Evolutionary conservation across 2,329 filamentous ascomycete genomes (phyloP).

Genomic region (Lachnellula suecica): DNA sequence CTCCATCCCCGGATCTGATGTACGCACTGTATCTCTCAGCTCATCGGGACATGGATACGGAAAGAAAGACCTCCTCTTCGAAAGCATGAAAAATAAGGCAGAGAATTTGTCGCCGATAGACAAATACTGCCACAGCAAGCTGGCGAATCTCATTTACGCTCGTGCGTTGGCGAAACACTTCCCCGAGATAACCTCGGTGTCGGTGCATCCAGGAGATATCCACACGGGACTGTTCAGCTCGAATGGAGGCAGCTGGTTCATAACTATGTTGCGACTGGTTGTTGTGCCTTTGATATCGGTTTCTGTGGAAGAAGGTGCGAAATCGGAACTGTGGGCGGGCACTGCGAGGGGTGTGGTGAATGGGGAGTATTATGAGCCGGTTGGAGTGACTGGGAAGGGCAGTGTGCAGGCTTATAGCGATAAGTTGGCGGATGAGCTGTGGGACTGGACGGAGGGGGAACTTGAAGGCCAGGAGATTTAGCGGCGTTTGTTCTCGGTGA

Average conservation of each 20-base stretch:
- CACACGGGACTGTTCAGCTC: conserved; percentile 2
- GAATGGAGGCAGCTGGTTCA: conserved; percentile 4
- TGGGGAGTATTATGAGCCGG: conserved; percentile 32
- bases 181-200: conserved; percentile 34
- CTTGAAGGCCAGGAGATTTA: background rate
- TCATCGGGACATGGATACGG: conserved; percentile 15
- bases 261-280: background rate
- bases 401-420: background rate
- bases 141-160: conserved; percentile 45
- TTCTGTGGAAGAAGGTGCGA: conserved; percentile 32
- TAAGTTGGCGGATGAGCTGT: background rate
- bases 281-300: background rate
- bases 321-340: conserved; percentile 41
- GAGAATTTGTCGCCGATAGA: background rate
- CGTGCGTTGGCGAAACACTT: conserved; percentile 38
- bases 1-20: background rate
- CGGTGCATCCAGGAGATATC: conserved; percentile 42
- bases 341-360: conserved; percentile 31
- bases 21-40: conserved; percentile 12
- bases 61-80: conserved; percentile 27
- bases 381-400: background rate
- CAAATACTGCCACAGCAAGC: conserved; percentile 43
- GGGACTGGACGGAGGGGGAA: background rate
- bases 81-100: conserved; percentile 12
- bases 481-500: no score